Base-by-base conservation (phyloP, 2,329 filamentous ascomycete species). In the Sarocladium oryzae region DNA sequence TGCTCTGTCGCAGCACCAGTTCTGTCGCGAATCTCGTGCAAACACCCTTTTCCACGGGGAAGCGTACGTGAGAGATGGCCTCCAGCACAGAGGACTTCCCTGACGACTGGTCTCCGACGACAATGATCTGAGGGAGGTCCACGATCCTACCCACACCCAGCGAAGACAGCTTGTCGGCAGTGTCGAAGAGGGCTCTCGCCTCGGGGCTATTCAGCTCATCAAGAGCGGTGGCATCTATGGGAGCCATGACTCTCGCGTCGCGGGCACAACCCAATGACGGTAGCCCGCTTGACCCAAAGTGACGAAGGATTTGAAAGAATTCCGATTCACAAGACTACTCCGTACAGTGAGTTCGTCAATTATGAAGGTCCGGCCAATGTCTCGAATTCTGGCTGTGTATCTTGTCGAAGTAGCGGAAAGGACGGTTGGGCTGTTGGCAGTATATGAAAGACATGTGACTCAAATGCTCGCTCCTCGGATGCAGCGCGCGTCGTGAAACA, bases 81-180 rank as follows among this genome's bases (percentile, higher is more conserved):
- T 85, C 78, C 0, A 86, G 71, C 0, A 85, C 79, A 0, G 79
- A 84, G n/a, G 76, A 81, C 59, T 86, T 86, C 2, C 81, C 82
- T 1, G 76, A 75, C 0, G 76, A 81, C 52, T 82, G 78, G 51
- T 82, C 76, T 4, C 82, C 81, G 24, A 78, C 77, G 4, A 84
- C 79, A 3, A 84, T 72, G 33, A 82, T 69, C 56, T 79, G 75
- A 2, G 78, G 77, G 0, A 79, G 64, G 33, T 74, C 64, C 21
- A 78, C 66, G 13, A 76, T 69, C 2, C 62, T 71, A 8, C 65
- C 71, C 2, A 76, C 67, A 1, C 79, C 77, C 10, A 72, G 68
- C 2, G 69, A 67, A 4, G 76, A 72, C 0, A 85, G 64, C 1
- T 69, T 66, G 56, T 82, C 75, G 23, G 80, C 75, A 0, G 73